phyloP scores from a whole-genome alignment of 805 yeast species.

The Ogataea philodendri region DNA sequence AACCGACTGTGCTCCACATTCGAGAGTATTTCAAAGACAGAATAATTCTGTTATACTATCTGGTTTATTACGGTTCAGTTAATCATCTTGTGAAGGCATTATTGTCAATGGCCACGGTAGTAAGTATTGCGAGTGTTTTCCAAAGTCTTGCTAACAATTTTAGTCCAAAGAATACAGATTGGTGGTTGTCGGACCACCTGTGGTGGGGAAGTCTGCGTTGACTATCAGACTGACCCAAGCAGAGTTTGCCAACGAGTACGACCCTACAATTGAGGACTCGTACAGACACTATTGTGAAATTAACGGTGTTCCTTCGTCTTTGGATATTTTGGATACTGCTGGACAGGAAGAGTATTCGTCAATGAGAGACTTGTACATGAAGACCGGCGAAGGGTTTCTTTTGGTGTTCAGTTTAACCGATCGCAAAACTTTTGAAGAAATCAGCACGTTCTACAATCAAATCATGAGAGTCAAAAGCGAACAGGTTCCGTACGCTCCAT shows the following conservation, averaged over 20 bases:
- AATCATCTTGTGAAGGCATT: no score
- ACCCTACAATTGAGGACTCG: constrained; percentile 95
- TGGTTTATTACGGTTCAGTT: no score
- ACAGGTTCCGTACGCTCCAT: constrained; percentile 62
- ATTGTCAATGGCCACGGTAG: constrained; percentile 9
- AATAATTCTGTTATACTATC: no score
- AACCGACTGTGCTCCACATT: no score
- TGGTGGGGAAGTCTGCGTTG: constrained; percentile 96
- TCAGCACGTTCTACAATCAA: constrained; percentile 61
- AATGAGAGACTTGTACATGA: constrained; percentile 91
- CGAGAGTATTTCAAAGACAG: background rate
- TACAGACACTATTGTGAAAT: constrained; percentile 85
- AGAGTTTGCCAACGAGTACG: constrained; percentile 96
- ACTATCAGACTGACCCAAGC: constrained; percentile 93
- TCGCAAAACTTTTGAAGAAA: constrained; percentile 79
- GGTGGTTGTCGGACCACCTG: constrained; percentile 98
- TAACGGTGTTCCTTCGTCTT: constrained; percentile 70
- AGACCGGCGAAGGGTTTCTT: constrained; percentile 92
- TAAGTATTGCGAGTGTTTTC: constrained; percentile 4
- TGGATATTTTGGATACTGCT: constrained; percentile 95
- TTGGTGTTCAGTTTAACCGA: constrained; percentile 88
- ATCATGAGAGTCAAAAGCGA: constrained; percentile 49
- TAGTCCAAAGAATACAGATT: constrained; percentile 70
- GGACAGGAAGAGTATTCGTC: constrained; percentile 98
- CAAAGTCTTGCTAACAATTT: constrained; percentile 1